A percentile compares a stretch with the other conserved stretches of the same genome.
These are phyloP conservation scores for Cadophora malorum DNA, from an alignment of 2,329 filamentous ascomycete genomes.

Conservation along the genomic window DNA sequence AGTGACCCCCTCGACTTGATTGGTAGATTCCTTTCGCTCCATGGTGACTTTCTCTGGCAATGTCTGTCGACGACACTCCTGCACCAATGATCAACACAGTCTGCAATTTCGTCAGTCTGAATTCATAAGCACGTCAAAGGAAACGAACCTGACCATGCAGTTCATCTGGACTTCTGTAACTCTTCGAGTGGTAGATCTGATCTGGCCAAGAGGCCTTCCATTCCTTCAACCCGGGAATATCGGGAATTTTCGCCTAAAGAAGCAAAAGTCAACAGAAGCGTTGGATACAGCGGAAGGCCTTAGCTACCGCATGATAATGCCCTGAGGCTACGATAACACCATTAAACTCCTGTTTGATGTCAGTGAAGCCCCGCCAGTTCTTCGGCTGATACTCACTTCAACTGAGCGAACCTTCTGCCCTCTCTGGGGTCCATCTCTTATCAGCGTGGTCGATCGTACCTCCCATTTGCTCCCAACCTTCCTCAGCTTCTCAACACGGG, in stretches of 20 bases:
- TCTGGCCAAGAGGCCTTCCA: constrained; percentile 62
- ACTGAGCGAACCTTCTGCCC: constrained; percentile 14
- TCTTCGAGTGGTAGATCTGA: constrained; percentile 71
- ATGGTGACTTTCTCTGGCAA: constrained; percentile 36
- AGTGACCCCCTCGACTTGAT: constrained; percentile 35
- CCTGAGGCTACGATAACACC: constrained; percentile 70
- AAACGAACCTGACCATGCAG: constrained; percentile 56
- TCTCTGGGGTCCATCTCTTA: constrained; percentile 21
- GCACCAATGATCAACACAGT: constrained; percentile 63
- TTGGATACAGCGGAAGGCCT: neutral
- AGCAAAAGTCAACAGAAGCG: neutral
- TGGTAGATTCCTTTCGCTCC: constrained; percentile 42
- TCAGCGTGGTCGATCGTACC: constrained; percentile 30
- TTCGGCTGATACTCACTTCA: constrained; percentile 25
- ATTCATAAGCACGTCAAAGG: neutral
- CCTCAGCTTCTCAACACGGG: constrained; percentile 36
- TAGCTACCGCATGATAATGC: constrained; percentile 59
- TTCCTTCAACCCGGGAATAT: constrained; percentile 61
- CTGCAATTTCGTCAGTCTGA: constrained; percentile 29
- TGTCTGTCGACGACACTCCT: constrained; percentile 56
- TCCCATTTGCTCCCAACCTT: constrained; percentile 37
- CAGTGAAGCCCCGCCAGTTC: neutral
- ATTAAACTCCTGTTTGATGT: constrained; percentile 56
- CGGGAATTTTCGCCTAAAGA: constrained; percentile 62
- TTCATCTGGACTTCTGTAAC: constrained; percentile 67